phyloP scores from a whole-genome alignment of 140 eudicot genomes.

The Ambrosia hybrid region DNA sequence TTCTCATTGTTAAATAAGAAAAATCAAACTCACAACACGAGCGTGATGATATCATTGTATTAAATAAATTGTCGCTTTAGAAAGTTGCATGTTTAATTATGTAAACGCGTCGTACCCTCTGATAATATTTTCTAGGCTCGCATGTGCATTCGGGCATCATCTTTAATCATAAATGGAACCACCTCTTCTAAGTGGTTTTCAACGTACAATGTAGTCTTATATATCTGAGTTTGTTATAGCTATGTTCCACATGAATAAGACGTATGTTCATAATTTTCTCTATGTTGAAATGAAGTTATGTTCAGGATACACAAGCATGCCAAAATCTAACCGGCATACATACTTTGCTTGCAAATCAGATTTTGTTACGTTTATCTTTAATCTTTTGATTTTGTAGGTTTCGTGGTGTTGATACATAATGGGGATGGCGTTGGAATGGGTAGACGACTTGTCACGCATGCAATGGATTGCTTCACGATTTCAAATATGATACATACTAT shows the following conservation, averaged over 20 bases:
- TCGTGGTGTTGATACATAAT: conserved; percentile 30
- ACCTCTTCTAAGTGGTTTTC: neutral
- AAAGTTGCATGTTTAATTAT: too few relatives aligned
- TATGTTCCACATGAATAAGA: neutral
- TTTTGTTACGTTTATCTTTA: conserved; percentile 14
- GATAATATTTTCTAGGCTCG: too few relatives aligned
- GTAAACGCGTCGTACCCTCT: too few relatives aligned
- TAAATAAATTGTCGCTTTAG: too few relatives aligned
- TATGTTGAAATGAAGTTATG: conserved; percentile 22
- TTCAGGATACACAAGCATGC: conserved; percentile 30
- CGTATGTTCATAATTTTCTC: conserved; percentile 1
- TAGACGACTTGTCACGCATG: conserved; percentile 35
- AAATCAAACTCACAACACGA: too few relatives aligned
- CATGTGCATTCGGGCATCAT: too few relatives aligned
- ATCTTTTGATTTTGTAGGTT: conserved; percentile 25
- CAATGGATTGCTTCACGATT: conserved; percentile 29
- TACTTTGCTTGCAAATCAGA: conserved; percentile 24
- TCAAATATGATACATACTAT: conserved; percentile 30
- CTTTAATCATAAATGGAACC: too few relatives aligned
- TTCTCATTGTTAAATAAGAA: too few relatives aligned
- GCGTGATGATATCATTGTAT: too few relatives aligned
- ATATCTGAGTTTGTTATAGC: neutral
- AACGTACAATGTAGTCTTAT: neutral
- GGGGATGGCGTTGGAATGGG: conserved; percentile 46
- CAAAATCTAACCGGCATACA: conserved; percentile 12